phyloP scores from a whole-genome alignment of 208 protist genomes.

The Tritrichomonas musculus region DNA sequence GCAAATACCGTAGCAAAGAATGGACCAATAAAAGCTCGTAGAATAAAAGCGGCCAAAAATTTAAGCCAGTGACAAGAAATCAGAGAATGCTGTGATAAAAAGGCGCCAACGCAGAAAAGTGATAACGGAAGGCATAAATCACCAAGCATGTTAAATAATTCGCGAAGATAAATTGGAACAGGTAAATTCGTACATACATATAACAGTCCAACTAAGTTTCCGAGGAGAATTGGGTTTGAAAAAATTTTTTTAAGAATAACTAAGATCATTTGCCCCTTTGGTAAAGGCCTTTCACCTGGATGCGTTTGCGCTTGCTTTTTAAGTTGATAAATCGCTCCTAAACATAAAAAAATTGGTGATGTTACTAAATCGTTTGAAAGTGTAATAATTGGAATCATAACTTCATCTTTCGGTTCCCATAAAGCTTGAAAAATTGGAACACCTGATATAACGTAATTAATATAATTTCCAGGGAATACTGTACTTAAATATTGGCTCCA shows the following conservation, averaged over 20 bases:
- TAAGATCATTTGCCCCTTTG: background rate
- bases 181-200: background rate
- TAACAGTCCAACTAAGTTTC: background rate
- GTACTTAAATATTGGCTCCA: background rate
- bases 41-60: background rate
- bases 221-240: background rate
- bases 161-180: background rate
- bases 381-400: background rate
- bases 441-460: conserved; percentile 16
- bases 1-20: background rate
- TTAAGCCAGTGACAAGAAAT: background rate
- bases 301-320: no score
- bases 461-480: background rate
- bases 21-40: background rate
- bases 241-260: background rate
- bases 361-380: background rate
- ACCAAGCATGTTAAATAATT: background rate
- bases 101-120: background rate
- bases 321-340: background rate
- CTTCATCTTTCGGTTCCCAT: background rate
- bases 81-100: background rate
- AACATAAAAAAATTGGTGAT: background rate
- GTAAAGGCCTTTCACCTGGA: no score
- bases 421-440: background rate
- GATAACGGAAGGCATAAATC: background rate